Evolutionary conservation across 257 asterid species (phyloP).

Genomic region (Rubia yunnanensis): DNA sequence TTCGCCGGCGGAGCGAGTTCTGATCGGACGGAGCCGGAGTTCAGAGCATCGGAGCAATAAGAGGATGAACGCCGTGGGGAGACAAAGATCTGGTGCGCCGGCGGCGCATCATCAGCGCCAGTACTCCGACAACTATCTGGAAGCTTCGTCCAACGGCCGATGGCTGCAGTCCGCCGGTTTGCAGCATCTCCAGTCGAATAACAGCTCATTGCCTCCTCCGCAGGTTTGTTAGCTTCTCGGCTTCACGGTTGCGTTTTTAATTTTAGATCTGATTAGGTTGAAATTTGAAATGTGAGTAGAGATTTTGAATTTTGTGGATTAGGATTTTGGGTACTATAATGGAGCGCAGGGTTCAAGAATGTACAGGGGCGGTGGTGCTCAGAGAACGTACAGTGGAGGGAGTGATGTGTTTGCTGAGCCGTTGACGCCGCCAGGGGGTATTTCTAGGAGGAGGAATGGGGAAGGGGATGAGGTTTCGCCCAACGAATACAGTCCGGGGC

Average conservation of each 20-base stretch:
- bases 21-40: slow-evolving; percentile 12
- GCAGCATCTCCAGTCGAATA: slow-evolving; percentile 76
- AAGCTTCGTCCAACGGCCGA: slow-evolving; percentile 63
- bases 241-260: not conserved
- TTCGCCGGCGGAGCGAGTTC: slow-evolving; percentile 9
- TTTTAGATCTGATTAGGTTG: slow-evolving; percentile 31
- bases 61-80: slow-evolving; percentile 75
- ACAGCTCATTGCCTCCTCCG: slow-evolving; percentile 51
- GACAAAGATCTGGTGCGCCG: slow-evolving; percentile 81
- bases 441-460: slow-evolving; percentile 34
- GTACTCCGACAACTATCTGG: slow-evolving; percentile 67
- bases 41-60: slow-evolving; percentile 12
- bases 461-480: slow-evolving; percentile 51
- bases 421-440: slow-evolving; percentile 53
- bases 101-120: slow-evolving; percentile 81
- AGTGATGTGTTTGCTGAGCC: slow-evolving; percentile 64
- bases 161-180: slow-evolving; percentile 98
- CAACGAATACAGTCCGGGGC: slow-evolving; percentile 83
- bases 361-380: slow-evolving; percentile 40
- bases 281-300: not conserved
- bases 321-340: slow-evolving; percentile 62
- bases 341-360: slow-evolving; percentile 60
- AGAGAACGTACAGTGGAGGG: slow-evolving; percentile 51
- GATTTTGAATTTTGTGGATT: slow-evolving; percentile 5
- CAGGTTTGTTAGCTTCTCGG: slow-evolving; percentile 32